Percentiles rank a stretch among this genome's conserved stretches.
Evolutionary conservation across 805 yeast species (phyloP).

Genomic region (Yamadazyma kitorensis): DNA sequence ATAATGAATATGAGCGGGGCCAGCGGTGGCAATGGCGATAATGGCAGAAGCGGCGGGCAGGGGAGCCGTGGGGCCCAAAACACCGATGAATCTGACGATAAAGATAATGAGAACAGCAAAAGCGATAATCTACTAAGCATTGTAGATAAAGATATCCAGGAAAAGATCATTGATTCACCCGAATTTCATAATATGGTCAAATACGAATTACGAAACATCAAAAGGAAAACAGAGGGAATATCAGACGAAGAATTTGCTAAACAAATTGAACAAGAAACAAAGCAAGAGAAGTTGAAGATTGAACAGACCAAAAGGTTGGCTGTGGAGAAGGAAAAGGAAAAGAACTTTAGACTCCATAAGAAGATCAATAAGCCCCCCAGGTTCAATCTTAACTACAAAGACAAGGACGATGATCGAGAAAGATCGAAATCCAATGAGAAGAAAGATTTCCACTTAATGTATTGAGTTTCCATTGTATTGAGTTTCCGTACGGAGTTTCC

Average conservation of each 20-base stretch:
- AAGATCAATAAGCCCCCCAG: slow-evolving; percentile 36
- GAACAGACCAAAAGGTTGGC: slow-evolving; percentile 13
- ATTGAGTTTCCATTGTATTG: too few species aligned
- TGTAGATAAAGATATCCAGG: slow-evolving; percentile 44
- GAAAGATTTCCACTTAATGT: slow-evolving; percentile 15
- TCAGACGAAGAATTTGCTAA: slow-evolving; percentile 39
- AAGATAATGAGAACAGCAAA: too few species aligned
- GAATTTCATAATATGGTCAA: slow-evolving; percentile 33
- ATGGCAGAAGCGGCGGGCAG: not conserved
- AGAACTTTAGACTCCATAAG: slow-evolving; percentile 8
- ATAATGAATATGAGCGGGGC: slow-evolving; percentile 32
- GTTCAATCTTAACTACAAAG: slow-evolving; percentile 11
- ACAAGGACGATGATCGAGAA: not conserved
- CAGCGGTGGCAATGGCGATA: slow-evolving; percentile 5
- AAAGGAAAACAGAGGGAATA: slow-evolving; percentile 29
- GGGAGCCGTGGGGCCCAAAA: too few species aligned
- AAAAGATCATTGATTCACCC: slow-evolving; percentile 41
- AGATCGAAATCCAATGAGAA: slow-evolving; percentile 1
- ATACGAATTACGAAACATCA: slow-evolving; percentile 32
- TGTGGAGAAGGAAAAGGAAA: slow-evolving; percentile 5
- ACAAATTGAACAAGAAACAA: slow-evolving; percentile 21
- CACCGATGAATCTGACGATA: too few species aligned
- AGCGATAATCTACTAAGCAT: slow-evolving; percentile 29
- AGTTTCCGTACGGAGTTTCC: too few species aligned
- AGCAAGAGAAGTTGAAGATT: slow-evolving; percentile 2